phyloP scores from a whole-genome alignment of 768 basidiomycete genomes.

The Termitomyces sp. region DNA sequence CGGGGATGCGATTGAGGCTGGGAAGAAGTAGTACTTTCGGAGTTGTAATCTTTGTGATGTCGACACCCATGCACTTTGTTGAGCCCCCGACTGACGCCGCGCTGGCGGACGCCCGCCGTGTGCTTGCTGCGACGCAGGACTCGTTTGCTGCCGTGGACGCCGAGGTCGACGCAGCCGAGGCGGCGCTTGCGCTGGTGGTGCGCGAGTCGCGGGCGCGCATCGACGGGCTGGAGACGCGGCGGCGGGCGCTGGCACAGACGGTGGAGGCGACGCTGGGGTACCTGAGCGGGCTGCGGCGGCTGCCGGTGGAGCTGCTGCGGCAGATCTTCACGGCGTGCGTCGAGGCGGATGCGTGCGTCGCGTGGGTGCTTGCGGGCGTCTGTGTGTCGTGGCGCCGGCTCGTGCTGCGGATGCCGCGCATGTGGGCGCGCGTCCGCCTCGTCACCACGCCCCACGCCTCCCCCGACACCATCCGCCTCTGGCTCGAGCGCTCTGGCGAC shows the following conservation, averaged over 20 bases:
- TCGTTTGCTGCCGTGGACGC: constrained; percentile 30
- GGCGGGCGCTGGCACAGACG: constrained; percentile 40
- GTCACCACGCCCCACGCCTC: constrained; percentile 65
- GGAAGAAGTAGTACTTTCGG: constrained; percentile 55
- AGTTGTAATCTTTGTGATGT: too few relatives aligned
- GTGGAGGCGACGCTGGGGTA: constrained; percentile 54
- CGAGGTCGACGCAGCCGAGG: constrained; percentile 50
- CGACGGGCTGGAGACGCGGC: constrained; percentile 46
- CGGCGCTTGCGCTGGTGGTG: constrained; percentile 53
- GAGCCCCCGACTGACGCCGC: constrained; percentile 58
- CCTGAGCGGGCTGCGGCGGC: constrained; percentile 64
- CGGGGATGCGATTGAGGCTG: constrained; percentile 79
- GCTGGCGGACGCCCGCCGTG: constrained; percentile 44
- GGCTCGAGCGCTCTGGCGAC: constrained; percentile 75
- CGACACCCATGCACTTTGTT: too few relatives aligned
- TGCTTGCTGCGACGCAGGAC: constrained; percentile 31
- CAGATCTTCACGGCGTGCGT: constrained; percentile 69
- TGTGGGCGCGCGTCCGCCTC: constrained; percentile 82
- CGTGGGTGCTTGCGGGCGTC: constrained; percentile 72
- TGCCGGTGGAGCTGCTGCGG: constrained; percentile 69
- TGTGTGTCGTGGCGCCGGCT: constrained; percentile 63
- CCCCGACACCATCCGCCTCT: constrained; percentile 75
- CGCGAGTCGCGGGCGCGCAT: constrained; percentile 50
- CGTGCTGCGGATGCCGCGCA: constrained; percentile 55
- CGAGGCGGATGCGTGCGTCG: constrained; percentile 64